Base-by-base conservation (phyloP, 805 yeast genomes). In the Lachancea mirantina region DNA sequence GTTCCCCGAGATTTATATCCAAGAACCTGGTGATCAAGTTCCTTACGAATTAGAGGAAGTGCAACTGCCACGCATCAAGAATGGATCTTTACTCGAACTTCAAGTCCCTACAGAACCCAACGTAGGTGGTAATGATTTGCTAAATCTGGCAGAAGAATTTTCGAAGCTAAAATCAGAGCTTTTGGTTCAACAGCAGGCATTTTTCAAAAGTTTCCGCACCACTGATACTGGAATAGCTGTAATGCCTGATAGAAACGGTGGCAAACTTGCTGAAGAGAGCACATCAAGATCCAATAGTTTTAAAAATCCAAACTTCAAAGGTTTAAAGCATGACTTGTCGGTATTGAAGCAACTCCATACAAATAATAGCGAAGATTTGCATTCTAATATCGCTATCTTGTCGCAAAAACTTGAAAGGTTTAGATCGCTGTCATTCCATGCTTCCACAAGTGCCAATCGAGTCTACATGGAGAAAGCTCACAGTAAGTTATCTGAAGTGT, bases 21-120 rank as follows among this genome's bases (percentile, higher is more conserved):
- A 70, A 39, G 94, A 84, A 39, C 68, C 71, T 0, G 53, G 59
- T 2, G 64, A 70, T 19, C 72, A 71, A 0, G 68, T 87, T 1
- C 67, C 79, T 1, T 92, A 83, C 50, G 96, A 89, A 52, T 58
- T 89, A 14, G 96, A 88, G 40, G 88, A 85, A 24, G 64, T 64
- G 11, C 56, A 67, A 16, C 50, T 84, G n/a, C 45, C 43, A 0
- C 88, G 81, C 24, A 64, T 89, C 1, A 53, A 57, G 28, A 66
- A 67, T 2, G 87, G 85, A 0, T 64, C 75, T 2, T 57, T 85
- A 2, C 52, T 89, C 6, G 77, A 77, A 38, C 65, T 71, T 8
- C 32, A 34, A 2, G n/a, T n/a, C n/a, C 4, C 4, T 19, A 10
- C 10, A 19, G 22, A 8, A 3, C 23, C 6, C 16, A 15, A n/a